A percentile compares a stretch with the other conserved stretches of the same genome.
Evolutionary conservation across 352 stramenopile species (phyloP).

Genomic region (Globisporangium cystogenes): DNA sequence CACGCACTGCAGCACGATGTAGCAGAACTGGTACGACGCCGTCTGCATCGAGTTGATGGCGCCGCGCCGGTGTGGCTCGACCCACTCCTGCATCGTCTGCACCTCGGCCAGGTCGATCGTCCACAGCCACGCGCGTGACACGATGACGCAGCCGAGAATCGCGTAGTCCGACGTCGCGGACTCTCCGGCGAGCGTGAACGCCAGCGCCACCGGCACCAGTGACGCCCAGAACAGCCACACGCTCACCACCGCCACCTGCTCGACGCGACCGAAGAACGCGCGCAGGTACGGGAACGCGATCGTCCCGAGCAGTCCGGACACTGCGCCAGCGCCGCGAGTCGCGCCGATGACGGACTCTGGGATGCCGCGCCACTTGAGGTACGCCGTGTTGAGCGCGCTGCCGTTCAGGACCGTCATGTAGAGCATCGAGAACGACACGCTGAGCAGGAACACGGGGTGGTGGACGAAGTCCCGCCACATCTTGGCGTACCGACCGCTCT

Average conservation of each 20-base stretch:
- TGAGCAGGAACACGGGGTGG: conserved; percentile 50
- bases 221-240: conserved; percentile 65
- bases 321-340: conserved; percentile 33
- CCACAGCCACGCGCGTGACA: conserved; percentile 56
- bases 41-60: conserved; percentile 66
- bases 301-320: conserved; percentile 45
- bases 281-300: conserved; percentile 34
- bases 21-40: conserved; percentile 58
- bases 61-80: conserved; percentile 35
- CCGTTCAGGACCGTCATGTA: conserved; percentile 58
- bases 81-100: conserved; percentile 69
- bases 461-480: conserved; percentile 43
- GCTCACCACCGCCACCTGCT: conserved; percentile 40
- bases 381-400: conserved; percentile 44
- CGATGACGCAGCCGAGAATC: conserved; percentile 41
- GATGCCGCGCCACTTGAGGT: conserved; percentile 59
- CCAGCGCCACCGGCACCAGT: conserved; percentile 27
- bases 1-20: conserved; percentile 43
- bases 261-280: conserved; percentile 24
- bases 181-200: conserved; percentile 38
- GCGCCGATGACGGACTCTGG: conserved; percentile 39
- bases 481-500: conserved; percentile 16
- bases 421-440: conserved; percentile 42
- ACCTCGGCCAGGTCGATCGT: conserved; percentile 51
- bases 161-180: conserved; percentile 43